Base-by-base conservation (phyloP, 345 rosid genomes). In the Syzygium aromaticum region DNA sequence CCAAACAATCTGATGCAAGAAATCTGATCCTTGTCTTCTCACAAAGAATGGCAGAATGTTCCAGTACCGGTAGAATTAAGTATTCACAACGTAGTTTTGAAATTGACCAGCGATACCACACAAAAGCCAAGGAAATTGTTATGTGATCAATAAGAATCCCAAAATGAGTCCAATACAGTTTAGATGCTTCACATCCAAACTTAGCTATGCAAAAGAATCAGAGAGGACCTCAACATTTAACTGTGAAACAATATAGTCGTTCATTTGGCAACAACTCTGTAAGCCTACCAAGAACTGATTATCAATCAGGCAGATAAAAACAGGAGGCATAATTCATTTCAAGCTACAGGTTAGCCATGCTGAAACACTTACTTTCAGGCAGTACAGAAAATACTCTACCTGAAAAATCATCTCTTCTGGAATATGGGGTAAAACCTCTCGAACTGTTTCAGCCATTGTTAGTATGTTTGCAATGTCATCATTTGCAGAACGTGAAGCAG, bases 371-470 rank as follows among this genome's bases (percentile, higher is more conserved):
- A 33, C 7, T 73, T 40, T 52, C 38, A 84, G 30, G 53, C 19
- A 43, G 52, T 23, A 46, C 30, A 85, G 61, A 84, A 27, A 83
- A 49, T 88, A 85, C 63, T 21, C 38, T 92, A 98, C 99, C 99
- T 95, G 95, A 86, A 94, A 92, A 88, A 98, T 98, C 87, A 96
- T 87, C 90, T 98, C 99, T 88, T 95, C 98, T 2, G 99, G 98
- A 87, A 98, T 85, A 51, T 96, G 99, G 53, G 99, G 99, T 91
- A 98, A 91, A 93, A 98, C 98, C 91, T 98, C 99, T 64, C 96
- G 91, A 52, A 96, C 99, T 64, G 97, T 94, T 90, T 95, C 99
- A 14, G 99, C 97, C 99, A 98, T 98, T 11, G 96, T 95, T 91
- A 98, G 95, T 85, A 98, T 89, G 90, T 92, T 94, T 57, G 95